Evolutionary conservation across 2,329 filamentous ascomycete genomes (phyloP).

Genomic region (Chrysoporthe cubensis): DNA sequence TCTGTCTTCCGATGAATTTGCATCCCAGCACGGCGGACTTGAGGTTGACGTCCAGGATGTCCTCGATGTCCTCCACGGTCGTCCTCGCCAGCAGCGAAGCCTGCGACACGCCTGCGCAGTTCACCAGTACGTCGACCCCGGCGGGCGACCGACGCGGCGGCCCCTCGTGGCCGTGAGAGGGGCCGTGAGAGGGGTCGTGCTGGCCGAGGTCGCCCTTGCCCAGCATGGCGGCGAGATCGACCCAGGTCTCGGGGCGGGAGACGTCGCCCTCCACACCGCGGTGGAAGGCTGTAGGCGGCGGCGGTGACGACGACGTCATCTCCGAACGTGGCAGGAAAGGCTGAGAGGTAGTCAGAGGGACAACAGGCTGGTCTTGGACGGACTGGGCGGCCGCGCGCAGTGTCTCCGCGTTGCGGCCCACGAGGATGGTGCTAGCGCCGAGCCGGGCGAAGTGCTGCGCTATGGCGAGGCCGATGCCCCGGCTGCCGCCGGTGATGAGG

Average conservation of each 20-base stretch:
- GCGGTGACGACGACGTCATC: not conserved
- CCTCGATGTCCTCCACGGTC: conserved; percentile 52
- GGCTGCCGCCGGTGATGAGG: conserved; percentile 71
- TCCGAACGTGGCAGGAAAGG: not conserved
- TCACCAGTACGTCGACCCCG: conserved; percentile 67
- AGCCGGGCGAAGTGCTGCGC: conserved; percentile 66
- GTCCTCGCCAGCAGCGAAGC: conserved; percentile 65
- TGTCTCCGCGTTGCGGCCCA: conserved; percentile 59
- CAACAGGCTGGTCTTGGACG: conserved; percentile 33
- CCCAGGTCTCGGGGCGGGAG: conserved; percentile 30
- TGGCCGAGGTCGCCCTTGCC: not conserved
- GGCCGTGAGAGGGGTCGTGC: too few relatives aligned
- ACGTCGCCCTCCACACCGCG: conserved; percentile 31
- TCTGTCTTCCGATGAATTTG: conserved; percentile 51
- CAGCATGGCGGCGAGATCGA: conserved; percentile 17
- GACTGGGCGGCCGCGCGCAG: conserved; percentile 46
- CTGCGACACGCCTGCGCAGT: conserved; percentile 77
- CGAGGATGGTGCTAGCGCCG: conserved; percentile 63
- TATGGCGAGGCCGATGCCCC: conserved; percentile 71
- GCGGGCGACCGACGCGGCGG: not conserved
- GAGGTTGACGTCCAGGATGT: conserved; percentile 72
- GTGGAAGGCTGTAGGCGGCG: not conserved
- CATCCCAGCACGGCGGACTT: conserved; percentile 66
- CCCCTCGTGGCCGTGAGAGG: not conserved
- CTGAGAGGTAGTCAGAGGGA: not conserved